phyloP scores from a whole-genome alignment of 1,139 yeast genomes.

The Hyphopichia wangnamkhiaoensis region DNA sequence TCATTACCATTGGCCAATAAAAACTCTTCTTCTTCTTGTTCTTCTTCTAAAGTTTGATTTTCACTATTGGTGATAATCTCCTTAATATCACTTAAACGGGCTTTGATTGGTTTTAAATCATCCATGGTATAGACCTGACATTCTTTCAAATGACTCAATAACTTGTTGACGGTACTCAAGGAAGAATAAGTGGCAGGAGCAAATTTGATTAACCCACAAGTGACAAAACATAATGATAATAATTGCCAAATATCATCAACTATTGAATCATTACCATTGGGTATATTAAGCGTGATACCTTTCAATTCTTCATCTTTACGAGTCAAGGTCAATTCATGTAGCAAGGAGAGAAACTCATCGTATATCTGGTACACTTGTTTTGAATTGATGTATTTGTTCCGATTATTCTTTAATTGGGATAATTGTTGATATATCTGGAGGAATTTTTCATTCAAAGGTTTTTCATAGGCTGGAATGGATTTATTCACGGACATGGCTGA shows the following conservation, averaged over 20 bases:
- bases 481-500: no score
- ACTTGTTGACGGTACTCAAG: slow-evolving; percentile 76
- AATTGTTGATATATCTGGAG: slow-evolving; percentile 49
- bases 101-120: slow-evolving; percentile 75
- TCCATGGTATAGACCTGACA: slow-evolving; percentile 79
- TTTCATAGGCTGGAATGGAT: slow-evolving; percentile 53
- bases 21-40: slow-evolving; percentile 17
- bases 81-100: slow-evolving; percentile 67
- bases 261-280: slow-evolving; percentile 62
- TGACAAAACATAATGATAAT: slow-evolving; percentile 78
- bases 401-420: slow-evolving; percentile 62
- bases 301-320: slow-evolving; percentile 51
- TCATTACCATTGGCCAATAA: slow-evolving; percentile 7
- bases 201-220: slow-evolving; percentile 85
- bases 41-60: slow-evolving; percentile 30
- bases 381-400: slow-evolving; percentile 63
- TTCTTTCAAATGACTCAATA: slow-evolving; percentile 79
- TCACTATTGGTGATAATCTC: slow-evolving; percentile 54
- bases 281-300: slow-evolving; percentile 40
- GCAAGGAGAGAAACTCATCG: slow-evolving; percentile 49
- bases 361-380: slow-evolving; percentile 61
- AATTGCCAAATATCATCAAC: slow-evolving; percentile 89
- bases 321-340: slow-evolving; percentile 51
- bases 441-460: slow-evolving; percentile 49
- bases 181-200: slow-evolving; percentile 96